Conservation (phyloP, 2,329 filamentous ascomycete genomes). For the Cytospora piceicola region DNA sequence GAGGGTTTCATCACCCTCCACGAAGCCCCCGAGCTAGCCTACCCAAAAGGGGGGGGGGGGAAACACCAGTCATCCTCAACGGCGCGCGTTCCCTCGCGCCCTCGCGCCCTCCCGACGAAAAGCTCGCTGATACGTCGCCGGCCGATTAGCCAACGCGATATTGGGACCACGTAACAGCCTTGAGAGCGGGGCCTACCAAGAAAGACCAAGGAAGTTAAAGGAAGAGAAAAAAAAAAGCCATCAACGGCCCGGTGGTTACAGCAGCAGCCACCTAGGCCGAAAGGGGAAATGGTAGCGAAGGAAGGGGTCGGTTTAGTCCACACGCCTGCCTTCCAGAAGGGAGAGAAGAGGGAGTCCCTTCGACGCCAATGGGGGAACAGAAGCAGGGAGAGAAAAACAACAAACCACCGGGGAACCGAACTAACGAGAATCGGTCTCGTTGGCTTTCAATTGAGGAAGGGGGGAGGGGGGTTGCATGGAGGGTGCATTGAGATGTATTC, state of each 20-base stretch:
- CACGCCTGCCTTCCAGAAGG: background rate
- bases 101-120: too few species aligned
- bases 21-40: background rate
- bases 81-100: too few species aligned
- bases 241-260: slow-evolving; percentile 7
- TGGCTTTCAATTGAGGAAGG: background rate
- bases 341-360: background rate
- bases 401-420: background rate
- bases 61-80: too few species aligned
- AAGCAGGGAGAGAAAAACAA: slow-evolving; percentile 1
- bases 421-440: too few species aligned
- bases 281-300: slow-evolving; percentile 9
- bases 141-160: background rate
- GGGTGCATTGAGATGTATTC: too few species aligned
- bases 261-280: background rate
- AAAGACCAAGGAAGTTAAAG: too few species aligned
- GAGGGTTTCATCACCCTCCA: background rate
- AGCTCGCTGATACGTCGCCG: background rate
- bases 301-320: background rate
- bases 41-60: background rate
- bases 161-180: background rate
- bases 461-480: too few species aligned
- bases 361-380: background rate
- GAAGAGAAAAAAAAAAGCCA: background rate
- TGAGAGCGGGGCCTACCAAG: background rate